A percentile compares a stretch with the other conserved stretches of the same genome.
Evolutionary conservation across 148 eudicot genomes (phyloP).

Genomic region (Chenopodium quinoa): DNA sequence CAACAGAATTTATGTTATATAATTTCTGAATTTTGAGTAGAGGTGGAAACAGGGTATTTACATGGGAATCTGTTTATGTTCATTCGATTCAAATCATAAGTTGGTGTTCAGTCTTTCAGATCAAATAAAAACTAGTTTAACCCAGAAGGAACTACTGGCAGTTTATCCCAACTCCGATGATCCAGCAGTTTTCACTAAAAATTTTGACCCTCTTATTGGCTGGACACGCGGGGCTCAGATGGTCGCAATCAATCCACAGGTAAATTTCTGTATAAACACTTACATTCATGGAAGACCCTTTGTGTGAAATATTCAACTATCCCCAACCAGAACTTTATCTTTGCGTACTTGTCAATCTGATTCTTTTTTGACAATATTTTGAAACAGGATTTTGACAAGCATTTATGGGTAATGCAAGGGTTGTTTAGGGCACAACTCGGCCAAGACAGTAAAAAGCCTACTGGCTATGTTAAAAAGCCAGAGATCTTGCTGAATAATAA

Average conservation of each 20-base stretch:
- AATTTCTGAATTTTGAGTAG: no score
- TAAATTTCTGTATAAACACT: neutral
- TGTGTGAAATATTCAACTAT: neutral
- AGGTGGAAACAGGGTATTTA: no score
- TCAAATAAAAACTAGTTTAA: neutral
- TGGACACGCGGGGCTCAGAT: slow-evolving; percentile 82
- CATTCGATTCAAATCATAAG: no score
- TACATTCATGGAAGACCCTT: no score
- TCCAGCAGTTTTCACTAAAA: slow-evolving; percentile 5
- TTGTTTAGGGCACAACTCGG: slow-evolving; percentile 10
- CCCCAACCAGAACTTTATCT: neutral
- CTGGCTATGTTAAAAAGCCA: slow-evolving; percentile 16
- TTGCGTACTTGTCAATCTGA: neutral
- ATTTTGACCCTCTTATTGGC: slow-evolving; percentile 56
- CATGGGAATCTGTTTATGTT: no score
- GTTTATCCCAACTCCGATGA: slow-evolving; percentile 15
- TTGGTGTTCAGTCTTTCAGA: no score
- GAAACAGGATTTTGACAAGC: slow-evolving; percentile 10
- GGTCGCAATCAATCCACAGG: slow-evolving; percentile 84
- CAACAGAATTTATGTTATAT: no score
- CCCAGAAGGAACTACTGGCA: slow-evolving; percentile 16
- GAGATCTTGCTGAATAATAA: slow-evolving; percentile 1
- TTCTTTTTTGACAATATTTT: neutral
- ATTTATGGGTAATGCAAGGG: slow-evolving; percentile 26
- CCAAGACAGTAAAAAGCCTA: neutral